Percentiles rank a stretch among this genome's conserved stretches.
phyloP scores from a whole-genome alignment of 768 basidiomycete species.

The Amanita subjunquillea region DNA sequence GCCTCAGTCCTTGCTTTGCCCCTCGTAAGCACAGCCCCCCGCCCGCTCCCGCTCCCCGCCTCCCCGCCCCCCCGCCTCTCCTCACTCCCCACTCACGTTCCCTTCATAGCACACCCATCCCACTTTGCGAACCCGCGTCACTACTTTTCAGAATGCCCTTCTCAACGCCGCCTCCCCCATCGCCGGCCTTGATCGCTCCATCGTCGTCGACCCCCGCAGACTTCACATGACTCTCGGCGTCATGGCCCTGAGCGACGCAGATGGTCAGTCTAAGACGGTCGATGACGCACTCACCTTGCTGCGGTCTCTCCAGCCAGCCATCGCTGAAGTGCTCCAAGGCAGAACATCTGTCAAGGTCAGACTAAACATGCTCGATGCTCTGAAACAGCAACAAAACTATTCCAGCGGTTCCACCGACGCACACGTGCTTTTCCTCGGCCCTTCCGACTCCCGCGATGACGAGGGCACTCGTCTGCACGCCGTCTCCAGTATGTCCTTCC shows the following conservation, averaged over 20 bases:
- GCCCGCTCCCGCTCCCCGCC: too few relatives aligned
- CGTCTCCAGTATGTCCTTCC: slow-evolving; percentile 19
- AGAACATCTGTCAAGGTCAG: slow-evolving; percentile 18
- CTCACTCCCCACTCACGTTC: too few relatives aligned
- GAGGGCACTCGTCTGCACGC: slow-evolving; percentile 14
- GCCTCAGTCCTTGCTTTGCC: slow-evolving; percentile 21
- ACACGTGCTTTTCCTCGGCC: slow-evolving; percentile 49
- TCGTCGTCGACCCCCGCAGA: slow-evolving; percentile 47
- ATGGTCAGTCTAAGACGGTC: slow-evolving; percentile 19
- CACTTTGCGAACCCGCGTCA: slow-evolving; percentile 23
- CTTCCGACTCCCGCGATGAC: slow-evolving; percentile 21
- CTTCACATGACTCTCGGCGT: slow-evolving; percentile 71
- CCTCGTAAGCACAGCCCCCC: slow-evolving; percentile 8
- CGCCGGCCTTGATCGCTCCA: slow-evolving; percentile 47
- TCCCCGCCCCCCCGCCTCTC: too few relatives aligned
- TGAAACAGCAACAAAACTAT: slow-evolving; percentile 19
- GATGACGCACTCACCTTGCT: slow-evolving; percentile 33
- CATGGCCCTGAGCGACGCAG: slow-evolving; percentile 39
- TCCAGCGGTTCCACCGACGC: slow-evolving; percentile 18
- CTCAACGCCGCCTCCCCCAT: slow-evolving; percentile 25
- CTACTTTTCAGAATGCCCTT: slow-evolving; percentile 30
- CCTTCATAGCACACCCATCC: slow-evolving; percentile 20
- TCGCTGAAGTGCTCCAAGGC: slow-evolving; percentile 29
- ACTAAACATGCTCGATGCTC: slow-evolving; percentile 40
- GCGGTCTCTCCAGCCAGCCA: slow-evolving; percentile 25